Evolutionary conservation across 225 moss, liverwort and hornwort genomes (phyloP).

Genomic region (Antitrichia curtipendula): DNA sequence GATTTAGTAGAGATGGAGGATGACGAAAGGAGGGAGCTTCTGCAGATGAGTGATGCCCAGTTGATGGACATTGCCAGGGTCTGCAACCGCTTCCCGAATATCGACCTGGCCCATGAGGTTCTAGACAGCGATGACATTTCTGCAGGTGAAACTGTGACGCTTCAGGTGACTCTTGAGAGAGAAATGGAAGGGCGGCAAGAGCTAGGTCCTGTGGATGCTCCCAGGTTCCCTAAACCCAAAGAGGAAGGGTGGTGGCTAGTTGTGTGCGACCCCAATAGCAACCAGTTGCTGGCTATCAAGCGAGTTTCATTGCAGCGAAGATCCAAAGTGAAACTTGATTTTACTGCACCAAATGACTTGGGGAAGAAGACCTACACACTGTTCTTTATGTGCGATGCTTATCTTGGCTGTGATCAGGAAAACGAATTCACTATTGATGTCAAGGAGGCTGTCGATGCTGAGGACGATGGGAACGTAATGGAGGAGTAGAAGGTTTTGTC

Average conservation of each 20-base stretch:
- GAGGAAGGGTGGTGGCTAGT: constrained; percentile 99
- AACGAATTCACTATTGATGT: constrained; percentile 84
- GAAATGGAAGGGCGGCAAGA: constrained; percentile 85
- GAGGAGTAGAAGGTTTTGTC: constrained; percentile 13
- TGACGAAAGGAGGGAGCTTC: constrained; percentile 63
- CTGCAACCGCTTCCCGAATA: constrained; percentile 87
- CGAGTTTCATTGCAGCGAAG: constrained; percentile 73
- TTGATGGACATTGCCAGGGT: constrained; percentile 83
- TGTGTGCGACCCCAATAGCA: constrained; percentile 74
- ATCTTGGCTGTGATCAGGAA: constrained; percentile 91
- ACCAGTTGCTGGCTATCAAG: constrained; percentile 83
- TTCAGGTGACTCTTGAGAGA: constrained; percentile 77
- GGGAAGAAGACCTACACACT: constrained; percentile 74
- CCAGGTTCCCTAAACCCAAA: constrained; percentile 82
- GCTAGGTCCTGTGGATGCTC: constrained; percentile 77
- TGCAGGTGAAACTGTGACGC: constrained; percentile 75
- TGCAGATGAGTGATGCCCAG: constrained; percentile 73
- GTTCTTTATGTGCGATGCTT: constrained; percentile 88
- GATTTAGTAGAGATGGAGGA: constrained; percentile 97
- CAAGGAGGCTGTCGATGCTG: constrained; percentile 63
- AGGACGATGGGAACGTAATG: constrained; percentile 60
- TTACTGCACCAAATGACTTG: constrained; percentile 60
- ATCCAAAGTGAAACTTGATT: constrained; percentile 74
- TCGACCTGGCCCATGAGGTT: constrained; percentile 69
- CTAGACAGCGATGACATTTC: constrained; percentile 79